phyloP scores from a whole-genome alignment of 2,329 filamentous ascomycete species.

The Diaporthe nobilis region DNA sequence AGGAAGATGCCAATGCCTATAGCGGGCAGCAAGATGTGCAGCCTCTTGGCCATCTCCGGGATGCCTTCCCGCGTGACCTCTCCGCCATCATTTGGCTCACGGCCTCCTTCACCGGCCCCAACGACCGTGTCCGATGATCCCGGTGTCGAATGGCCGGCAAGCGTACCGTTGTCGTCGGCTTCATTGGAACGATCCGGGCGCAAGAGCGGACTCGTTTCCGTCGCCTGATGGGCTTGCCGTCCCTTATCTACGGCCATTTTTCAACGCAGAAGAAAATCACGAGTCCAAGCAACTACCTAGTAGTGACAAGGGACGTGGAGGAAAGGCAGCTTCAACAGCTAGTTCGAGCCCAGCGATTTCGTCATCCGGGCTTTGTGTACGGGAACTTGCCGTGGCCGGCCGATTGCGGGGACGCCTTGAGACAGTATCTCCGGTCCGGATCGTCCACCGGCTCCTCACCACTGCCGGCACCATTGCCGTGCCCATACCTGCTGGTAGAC shows the following conservation, averaged over 20 bases:
- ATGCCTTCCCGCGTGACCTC: conserved; percentile 43
- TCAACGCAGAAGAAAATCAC: background rate
- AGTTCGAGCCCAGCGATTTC: background rate
- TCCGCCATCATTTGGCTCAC: background rate
- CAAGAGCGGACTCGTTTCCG: conserved; percentile 40
- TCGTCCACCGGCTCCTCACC: conserved; percentile 4
- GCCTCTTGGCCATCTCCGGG: conserved; percentile 52
- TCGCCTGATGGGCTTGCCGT: background rate
- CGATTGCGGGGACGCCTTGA: conserved; percentile 4
- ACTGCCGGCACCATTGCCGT: conserved; percentile 1
- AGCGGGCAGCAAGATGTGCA: conserved; percentile 55
- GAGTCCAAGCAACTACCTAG: background rate
- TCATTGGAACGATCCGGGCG: background rate
- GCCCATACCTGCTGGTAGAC: background rate
- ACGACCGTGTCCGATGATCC: conserved; percentile 5
- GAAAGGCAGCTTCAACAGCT: background rate
- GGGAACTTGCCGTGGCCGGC: conserved; percentile 14
- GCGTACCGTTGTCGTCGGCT: conserved; percentile 5
- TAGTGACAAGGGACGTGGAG: background rate
- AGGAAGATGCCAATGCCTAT: conserved; percentile 69
- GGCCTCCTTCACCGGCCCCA: background rate
- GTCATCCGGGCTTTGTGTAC: conserved; percentile 4
- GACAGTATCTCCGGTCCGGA: background rate
- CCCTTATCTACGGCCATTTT: conserved; percentile 30
- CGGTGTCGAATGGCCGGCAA: conserved; percentile 10